A percentile compares a stretch with the other conserved stretches of the same genome.
phyloP scores from a whole-genome alignment of 176 grass and related monocot genomes.

The Lolium rigidum region DNA sequence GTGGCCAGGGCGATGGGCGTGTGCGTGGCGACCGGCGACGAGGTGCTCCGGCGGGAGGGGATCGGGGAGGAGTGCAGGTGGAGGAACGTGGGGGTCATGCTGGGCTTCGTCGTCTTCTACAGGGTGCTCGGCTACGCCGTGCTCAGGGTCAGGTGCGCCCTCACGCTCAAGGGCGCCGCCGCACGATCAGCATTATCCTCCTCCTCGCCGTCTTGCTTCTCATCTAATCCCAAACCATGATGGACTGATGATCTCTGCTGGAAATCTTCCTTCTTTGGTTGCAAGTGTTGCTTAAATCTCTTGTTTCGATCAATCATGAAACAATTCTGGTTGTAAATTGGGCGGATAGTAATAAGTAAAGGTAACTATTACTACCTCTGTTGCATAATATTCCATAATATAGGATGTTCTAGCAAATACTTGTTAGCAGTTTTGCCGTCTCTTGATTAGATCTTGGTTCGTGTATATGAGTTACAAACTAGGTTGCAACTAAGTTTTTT shows the following conservation, averaged over 20 bases:
- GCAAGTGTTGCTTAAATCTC: not conserved
- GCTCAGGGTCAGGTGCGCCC: slow-evolving; percentile 58
- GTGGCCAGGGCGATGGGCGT: slow-evolving; percentile 48
- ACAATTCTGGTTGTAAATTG: not conserved
- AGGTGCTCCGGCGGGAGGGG: slow-evolving; percentile 67
- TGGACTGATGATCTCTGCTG: not conserved
- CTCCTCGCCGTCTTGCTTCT: slow-evolving; percentile 1
- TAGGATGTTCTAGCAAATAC: no score
- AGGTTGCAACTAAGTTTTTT: no score
- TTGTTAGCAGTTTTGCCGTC: no score
- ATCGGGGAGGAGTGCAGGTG: slow-evolving; percentile 63
- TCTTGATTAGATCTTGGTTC: no score
- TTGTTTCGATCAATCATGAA: not conserved
- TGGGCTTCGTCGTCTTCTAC: slow-evolving; percentile 65
- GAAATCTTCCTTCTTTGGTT: not conserved
- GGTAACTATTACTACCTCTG: no score
- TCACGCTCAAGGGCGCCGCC: slow-evolving; percentile 39
- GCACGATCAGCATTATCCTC: not conserved
- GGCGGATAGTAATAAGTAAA: not conserved
- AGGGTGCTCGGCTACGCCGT: slow-evolving; percentile 67
- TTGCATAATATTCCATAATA: no score
- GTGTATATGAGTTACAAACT: no score
- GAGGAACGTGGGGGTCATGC: slow-evolving; percentile 75
- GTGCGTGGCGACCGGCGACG: slow-evolving; percentile 68
- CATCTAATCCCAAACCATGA: not conserved